Percentiles rank a stretch among this genome's conserved stretches.
These are phyloP conservation scores for Eucalyptus cloeziana DNA, from an alignment of 345 rosid genomes.

Conservation along the genomic window DNA sequence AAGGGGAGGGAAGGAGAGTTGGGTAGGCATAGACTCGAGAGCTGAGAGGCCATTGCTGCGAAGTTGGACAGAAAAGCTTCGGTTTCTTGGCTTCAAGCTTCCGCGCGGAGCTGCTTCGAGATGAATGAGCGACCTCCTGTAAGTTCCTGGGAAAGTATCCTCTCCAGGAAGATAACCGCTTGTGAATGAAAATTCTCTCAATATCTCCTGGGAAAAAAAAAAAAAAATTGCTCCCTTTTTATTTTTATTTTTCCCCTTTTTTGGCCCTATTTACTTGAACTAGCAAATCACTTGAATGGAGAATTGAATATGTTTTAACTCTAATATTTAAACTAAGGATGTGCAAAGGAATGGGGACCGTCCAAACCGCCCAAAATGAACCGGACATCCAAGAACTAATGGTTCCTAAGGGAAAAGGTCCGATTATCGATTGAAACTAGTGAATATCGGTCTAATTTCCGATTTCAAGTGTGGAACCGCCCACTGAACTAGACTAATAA, in stretches of 20 bases:
- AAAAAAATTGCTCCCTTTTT: background rate
- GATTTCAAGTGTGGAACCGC: accelerated
- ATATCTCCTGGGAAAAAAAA: background rate
- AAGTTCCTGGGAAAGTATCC: background rate
- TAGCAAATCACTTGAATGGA: background rate
- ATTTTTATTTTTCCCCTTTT: background rate
- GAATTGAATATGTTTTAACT: background rate
- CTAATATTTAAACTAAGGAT: background rate
- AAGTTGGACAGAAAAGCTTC: background rate
- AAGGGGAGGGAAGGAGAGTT: background rate
- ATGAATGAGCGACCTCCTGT: background rate
- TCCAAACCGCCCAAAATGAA: accelerated
- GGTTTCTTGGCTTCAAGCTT: background rate
- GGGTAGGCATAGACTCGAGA: constrained; percentile 8
- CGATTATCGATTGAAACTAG: accelerated
- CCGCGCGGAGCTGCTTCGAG: background rate
- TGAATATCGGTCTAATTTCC: accelerated
- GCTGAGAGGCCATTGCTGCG: constrained; percentile 9
- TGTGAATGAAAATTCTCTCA: background rate
- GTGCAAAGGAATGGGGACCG: accelerated
- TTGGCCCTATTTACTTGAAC: background rate
- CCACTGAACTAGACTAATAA: accelerated
- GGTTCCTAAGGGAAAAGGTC: accelerated
- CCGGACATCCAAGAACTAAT: accelerated
- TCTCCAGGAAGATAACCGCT: background rate